Conservation (phyloP, 257 asterid genomes). For the Solanum verrucosum region DNA sequence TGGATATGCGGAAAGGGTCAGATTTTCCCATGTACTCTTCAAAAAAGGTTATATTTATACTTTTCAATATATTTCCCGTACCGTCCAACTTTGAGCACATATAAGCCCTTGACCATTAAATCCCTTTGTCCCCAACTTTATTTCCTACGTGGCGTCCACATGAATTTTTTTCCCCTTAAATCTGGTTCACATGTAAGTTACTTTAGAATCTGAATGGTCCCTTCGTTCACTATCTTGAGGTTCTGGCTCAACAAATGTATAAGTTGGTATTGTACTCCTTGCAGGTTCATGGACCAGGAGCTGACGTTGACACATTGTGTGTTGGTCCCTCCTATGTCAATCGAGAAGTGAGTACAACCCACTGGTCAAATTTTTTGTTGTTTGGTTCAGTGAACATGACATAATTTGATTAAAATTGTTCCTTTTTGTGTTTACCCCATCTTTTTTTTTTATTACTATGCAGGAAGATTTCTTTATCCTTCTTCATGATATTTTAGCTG, state of each 20-base stretch:
- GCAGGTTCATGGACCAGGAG: slow-evolving; percentile 23
- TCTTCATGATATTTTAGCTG: slow-evolving; percentile 23
- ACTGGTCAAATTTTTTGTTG: background rate
- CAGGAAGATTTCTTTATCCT: slow-evolving; percentile 33
- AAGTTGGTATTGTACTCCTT: background rate
- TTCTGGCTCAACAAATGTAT: background rate
- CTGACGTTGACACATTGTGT: slow-evolving; percentile 28
- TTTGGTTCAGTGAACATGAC: background rate
- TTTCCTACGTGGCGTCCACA: background rate
- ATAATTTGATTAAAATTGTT: background rate
- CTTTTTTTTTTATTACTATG: background rate
- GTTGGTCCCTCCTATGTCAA: slow-evolving; percentile 29
- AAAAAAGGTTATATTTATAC: background rate
- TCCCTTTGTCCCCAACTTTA: background rate
- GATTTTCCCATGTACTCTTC: background rate
- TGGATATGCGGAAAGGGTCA: background rate
- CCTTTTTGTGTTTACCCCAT: background rate
- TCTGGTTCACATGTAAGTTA: background rate
- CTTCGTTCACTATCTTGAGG: background rate
- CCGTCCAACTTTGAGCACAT: background rate
- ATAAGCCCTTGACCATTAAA: background rate
- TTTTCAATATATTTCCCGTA: background rate
- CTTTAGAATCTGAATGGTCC: background rate
- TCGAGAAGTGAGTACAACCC: slow-evolving; percentile 17
- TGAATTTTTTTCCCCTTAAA: background rate